Evolutionary conservation across 768 basidiomycete species (phyloP).

Genomic region (Boletus tomentosulus): DNA sequence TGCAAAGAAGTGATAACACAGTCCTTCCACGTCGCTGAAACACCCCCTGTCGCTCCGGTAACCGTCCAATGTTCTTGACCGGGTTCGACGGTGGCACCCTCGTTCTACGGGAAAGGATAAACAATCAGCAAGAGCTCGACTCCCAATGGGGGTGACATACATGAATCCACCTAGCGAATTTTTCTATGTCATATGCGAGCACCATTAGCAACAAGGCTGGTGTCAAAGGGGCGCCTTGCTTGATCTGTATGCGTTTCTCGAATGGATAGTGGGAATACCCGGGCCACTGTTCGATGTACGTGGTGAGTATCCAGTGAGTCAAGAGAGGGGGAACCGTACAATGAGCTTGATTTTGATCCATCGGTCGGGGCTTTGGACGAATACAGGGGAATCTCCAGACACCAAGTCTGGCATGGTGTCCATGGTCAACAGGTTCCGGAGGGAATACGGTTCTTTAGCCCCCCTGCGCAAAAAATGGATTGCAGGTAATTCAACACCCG

Average conservation of each 20-base stretch:
- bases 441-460: conserved; percentile 24
- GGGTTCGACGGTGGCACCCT: conserved; percentile 27
- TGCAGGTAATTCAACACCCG: conserved; percentile 17
- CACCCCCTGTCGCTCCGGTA: conserved; percentile 15
- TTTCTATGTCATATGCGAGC: conserved; percentile 30
- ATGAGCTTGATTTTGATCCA: conserved; percentile 34
- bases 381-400: conserved; percentile 17
- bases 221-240: conserved; percentile 29
- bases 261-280: conserved; percentile 39
- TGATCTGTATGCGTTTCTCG: conserved; percentile 36
- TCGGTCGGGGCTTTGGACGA: conserved; percentile 20
- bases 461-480: conserved; percentile 32
- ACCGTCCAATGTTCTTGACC: conserved; percentile 39
- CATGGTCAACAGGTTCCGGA: conserved; percentile 21
- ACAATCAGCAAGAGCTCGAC: not conserved
- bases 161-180: conserved; percentile 28
- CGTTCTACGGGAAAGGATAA: conserved; percentile 15
- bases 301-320: not conserved
- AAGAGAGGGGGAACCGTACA: conserved; percentile 20
- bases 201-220: conserved; percentile 29
- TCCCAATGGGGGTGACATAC: conserved; percentile 20
- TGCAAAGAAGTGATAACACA: conserved; percentile 37
- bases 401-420: conserved; percentile 24
- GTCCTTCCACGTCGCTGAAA: conserved; percentile 25
- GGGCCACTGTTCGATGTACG: conserved; percentile 38